Base-by-base conservation (phyloP, 148 eudicot species). In the Cornus florida region DNA sequence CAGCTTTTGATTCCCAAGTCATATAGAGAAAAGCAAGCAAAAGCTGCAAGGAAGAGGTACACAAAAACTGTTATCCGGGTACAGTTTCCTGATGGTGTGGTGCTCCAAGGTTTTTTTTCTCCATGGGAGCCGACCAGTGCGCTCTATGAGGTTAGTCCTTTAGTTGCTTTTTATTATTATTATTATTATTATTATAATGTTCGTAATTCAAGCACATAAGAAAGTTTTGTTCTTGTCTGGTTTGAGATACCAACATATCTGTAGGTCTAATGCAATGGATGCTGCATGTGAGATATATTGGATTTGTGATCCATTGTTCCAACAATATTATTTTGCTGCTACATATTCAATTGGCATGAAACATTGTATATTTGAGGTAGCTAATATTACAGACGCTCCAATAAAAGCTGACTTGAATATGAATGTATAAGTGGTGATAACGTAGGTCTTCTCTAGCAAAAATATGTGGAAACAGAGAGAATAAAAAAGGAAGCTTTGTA, bases 1-100 rank as follows among this genome's bases (percentile, higher is more conserved):
- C 92, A 93, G 86, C 93, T 93, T 62, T 85, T 96, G 82, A 79
- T 96, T 76, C 99, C 99, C 62, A 96, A 91, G 82, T 95, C 99
- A 4, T 89, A 74, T 72, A 94, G 79, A 79, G 99, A 94, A 88
- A 94, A 93, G 82, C 97, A 92, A 86, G 95, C 95, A 62, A 93
- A 96, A 86, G 97, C 97, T 83, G 90, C 91, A 7, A 81, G 88
- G 50, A 92, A 83, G 78, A 88, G 83, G 85, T 92, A 92, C 82
- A 84, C 43, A 7, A 90, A 75, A 82, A 84, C 94, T 22, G 84
- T 96, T 41, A 90, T 96, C 35, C 85, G 99, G 78, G 81, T 96
- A 16, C 98, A 96, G 79, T 96, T 96, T 77, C 99, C 99, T 73
- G 98, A 96, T 82, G 95, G 95, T 31, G 99, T 96, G 70, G 95